These are phyloP conservation scores for Stentor coeruleus DNA, from an alignment of 73 alveolate species.

Conservation along the genomic window DNA sequence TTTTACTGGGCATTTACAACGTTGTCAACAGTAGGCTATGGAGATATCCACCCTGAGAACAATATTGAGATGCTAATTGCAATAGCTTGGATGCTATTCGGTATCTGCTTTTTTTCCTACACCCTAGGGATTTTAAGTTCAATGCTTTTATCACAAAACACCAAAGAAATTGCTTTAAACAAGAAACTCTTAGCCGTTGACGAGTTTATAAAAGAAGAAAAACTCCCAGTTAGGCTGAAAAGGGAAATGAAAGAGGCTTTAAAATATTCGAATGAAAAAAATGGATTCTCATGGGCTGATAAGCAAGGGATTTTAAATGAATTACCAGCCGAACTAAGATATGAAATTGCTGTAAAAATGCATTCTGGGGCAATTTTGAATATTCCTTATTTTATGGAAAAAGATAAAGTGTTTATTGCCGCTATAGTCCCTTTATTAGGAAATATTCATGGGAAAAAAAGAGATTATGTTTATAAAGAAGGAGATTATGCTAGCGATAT, in stretches of 20 bases:
- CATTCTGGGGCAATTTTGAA: neutral
- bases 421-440: neutral
- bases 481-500: neutral
- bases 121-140: slow-evolving; percentile 74
- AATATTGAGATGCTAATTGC: neutral
- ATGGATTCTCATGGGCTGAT: neutral
- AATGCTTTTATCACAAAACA: slow-evolving; percentile 20
- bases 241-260: neutral
- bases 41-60: slow-evolving; percentile 41
- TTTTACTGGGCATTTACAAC: slow-evolving; percentile 50
- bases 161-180: neutral
- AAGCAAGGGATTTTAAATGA: neutral
- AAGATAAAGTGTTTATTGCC: neutral
- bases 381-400: too few species aligned
- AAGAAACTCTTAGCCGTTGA: neutral
- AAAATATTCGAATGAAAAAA: neutral
- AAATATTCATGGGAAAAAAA: neutral
- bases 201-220: slow-evolving; percentile 29
- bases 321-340: neutral
- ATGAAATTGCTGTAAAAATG: neutral
- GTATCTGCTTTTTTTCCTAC: slow-evolving; percentile 74
- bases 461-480: neutral
- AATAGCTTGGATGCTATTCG: slow-evolving; percentile 30
- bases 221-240: neutral
- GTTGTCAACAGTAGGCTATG: slow-evolving; percentile 47